Evolutionary conservation across 169 alveolate genomes (phyloP).

Genomic region (Miamiensis avidus): DNA sequence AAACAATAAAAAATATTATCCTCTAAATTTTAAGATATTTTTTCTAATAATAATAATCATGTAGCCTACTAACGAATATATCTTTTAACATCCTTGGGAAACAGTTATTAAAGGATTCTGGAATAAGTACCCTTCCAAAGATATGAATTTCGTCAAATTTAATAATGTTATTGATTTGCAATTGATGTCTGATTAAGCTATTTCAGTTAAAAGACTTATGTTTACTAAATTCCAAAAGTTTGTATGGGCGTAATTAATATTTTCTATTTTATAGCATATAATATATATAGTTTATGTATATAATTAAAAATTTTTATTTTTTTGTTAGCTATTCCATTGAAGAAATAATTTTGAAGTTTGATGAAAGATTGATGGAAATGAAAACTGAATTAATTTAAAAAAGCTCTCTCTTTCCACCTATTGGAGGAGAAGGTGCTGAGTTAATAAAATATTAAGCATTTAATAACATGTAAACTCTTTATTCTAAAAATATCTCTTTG

Average conservation of each 20-base stretch:
- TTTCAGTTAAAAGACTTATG: conserved; percentile 23
- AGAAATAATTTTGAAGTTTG: conserved; percentile 17
- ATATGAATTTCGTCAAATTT: conserved; percentile 22
- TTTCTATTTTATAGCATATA: too few relatives aligned
- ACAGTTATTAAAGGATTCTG: conserved; percentile 26
- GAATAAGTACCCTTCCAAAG: conserved; percentile 17
- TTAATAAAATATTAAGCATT: conserved; percentile 15
- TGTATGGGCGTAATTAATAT: conserved; percentile 1
- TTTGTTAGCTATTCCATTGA: conserved; percentile 5
- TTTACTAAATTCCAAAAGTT: conserved; percentile 17
- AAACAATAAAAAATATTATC: too few relatives aligned
- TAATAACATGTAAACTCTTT: conserved; percentile 7
- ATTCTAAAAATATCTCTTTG: background rate
- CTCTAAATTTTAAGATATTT: too few relatives aligned
- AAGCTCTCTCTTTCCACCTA: conserved; percentile 16
- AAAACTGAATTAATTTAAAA: conserved; percentile 17
- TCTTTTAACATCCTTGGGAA: conserved; percentile 16
- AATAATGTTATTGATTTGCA: conserved; percentile 13
- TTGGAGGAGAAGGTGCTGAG: conserved; percentile 18
- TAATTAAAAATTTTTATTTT: too few relatives aligned
- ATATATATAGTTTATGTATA: too few relatives aligned
- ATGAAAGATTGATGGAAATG: conserved; percentile 19
- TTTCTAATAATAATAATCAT: too few relatives aligned
- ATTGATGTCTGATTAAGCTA: background rate
- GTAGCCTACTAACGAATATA: background rate